Evolutionary conservation across 345 rosid species (phyloP).

Genomic region (Noccaea caerulescens): DNA sequence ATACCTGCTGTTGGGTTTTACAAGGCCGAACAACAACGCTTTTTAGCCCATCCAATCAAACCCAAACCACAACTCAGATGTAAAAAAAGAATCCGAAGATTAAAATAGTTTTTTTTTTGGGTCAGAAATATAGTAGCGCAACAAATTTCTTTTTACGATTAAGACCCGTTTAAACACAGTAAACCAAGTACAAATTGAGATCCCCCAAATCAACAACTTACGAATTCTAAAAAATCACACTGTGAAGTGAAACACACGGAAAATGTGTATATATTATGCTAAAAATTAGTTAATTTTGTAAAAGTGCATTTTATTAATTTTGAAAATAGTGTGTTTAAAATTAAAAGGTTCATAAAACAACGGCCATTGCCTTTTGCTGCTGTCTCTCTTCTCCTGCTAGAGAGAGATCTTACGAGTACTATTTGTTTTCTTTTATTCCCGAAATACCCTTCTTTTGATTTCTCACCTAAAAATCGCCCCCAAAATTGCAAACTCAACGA

Average conservation of each 20-base stretch:
- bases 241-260: neutral
- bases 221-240: neutral
- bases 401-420: conserved; percentile 29
- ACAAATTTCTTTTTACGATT: neutral
- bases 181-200: neutral
- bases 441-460: conserved; percentile 21
- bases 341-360: conserved; percentile 15
- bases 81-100: neutral
- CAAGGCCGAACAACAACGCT: neutral
- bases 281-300: neutral
- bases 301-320: neutral
- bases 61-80: neutral
- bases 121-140: neutral
- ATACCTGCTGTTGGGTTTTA: too few species aligned
- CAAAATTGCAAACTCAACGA: conserved; percentile 29
- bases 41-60: neutral
- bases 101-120: neutral
- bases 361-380: conserved; percentile 24
- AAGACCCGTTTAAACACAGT: neutral
- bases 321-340: neutral
- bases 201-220: neutral
- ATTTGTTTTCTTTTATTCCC: conserved; percentile 17
- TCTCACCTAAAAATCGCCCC: conserved; percentile 42
- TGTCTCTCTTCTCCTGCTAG: conserved; percentile 11
- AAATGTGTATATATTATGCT: neutral